Base-by-base conservation (phyloP, 495 filamentous ascomycete species). In the Cercophora scortea region DNA sequence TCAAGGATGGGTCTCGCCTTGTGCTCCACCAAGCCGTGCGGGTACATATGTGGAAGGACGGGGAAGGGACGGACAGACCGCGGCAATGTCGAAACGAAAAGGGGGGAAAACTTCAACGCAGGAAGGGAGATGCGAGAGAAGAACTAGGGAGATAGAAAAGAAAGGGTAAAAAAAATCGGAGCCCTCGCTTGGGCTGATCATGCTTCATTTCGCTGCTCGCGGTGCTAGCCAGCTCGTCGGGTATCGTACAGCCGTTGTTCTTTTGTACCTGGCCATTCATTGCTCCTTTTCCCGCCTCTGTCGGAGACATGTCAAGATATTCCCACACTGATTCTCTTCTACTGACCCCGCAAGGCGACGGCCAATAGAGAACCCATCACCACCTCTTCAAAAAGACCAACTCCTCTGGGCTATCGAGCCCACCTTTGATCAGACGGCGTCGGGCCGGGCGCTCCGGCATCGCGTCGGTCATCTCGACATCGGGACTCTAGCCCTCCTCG, bases 1-100 rank as follows among this genome's bases (percentile, higher is more conserved):
- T 68, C 77, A 81, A 80, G 77, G 78, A 81, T 76, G 66, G 75
- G 60, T 77, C 78, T 79, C 77, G 75, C 78, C 77, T 80, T 80
- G 78, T 76, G 71, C 77, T 80, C 76, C 78, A 79, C 76, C 76
- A 76, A 68, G 74, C 71, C 76, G 71, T 74, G 77, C 76, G 73
- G 74, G 69, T 54, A 12, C 19, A 39, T 49, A 32, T 40, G 47
- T 33, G 43, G 53, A 34, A 35, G 43, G 43, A 53, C 8, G 15
- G 49, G 50, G 44, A 47, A 33, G 40, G 47, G 44, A 50, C 19
- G 40, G 25, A 39, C n/a, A n/a, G n/a, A n/a, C n/a, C n/a, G n/a
- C n/a, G n/a, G n/a, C n/a, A 1, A 9, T 16, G 12, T 15, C 25
- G 19, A 15, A 35, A 41, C 47, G n/a, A 38, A 40, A 18, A 40